phyloP scores from a whole-genome alignment of 306 rosid species.

The Cucurbita argyrosperma region DNA sequence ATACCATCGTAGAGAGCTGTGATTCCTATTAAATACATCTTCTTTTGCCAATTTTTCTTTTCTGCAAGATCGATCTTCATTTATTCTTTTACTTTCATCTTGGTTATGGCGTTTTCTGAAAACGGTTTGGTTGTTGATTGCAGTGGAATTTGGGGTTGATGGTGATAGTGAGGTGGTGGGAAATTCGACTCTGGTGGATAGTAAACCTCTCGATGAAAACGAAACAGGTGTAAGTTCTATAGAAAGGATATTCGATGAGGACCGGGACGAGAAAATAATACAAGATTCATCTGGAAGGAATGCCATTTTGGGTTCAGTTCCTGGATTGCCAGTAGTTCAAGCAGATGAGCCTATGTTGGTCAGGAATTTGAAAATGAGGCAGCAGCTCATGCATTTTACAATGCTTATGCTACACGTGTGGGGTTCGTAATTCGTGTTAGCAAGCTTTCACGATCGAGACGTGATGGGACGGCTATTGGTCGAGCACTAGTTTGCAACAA shows the following conservation, averaged over 20 bases:
- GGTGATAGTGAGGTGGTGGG: constrained; percentile 37
- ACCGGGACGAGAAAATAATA: constrained; percentile 29
- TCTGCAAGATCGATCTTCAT: neutral
- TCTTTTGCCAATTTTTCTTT: neutral
- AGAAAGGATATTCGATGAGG: constrained; percentile 44
- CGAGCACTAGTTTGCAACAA: constrained; percentile 95
- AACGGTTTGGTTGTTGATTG: constrained; percentile 14
- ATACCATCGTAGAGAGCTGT: too few species aligned
- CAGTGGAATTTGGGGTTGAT: constrained; percentile 75
- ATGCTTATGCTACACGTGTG: constrained; percentile 62
- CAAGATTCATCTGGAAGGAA: constrained; percentile 39
- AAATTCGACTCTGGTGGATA: constrained; percentile 24
- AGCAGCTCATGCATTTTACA: constrained; percentile 86
- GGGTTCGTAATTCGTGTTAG: constrained; percentile 91
- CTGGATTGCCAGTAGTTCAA: constrained; percentile 26
- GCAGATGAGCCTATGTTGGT: constrained; percentile 70
- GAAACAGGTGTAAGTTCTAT: constrained; percentile 44
- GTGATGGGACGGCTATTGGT: constrained; percentile 85
- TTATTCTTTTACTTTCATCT: neutral
- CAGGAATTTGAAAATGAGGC: constrained; percentile 89
- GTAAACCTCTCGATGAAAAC: constrained; percentile 38
- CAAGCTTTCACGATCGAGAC: constrained; percentile 91
- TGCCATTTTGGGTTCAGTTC: constrained; percentile 30
- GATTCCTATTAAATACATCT: neutral
- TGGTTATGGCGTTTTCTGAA: neutral